phyloP scores from a whole-genome alignment of 129 eudicot genomes.

The Silybum marianum region DNA sequence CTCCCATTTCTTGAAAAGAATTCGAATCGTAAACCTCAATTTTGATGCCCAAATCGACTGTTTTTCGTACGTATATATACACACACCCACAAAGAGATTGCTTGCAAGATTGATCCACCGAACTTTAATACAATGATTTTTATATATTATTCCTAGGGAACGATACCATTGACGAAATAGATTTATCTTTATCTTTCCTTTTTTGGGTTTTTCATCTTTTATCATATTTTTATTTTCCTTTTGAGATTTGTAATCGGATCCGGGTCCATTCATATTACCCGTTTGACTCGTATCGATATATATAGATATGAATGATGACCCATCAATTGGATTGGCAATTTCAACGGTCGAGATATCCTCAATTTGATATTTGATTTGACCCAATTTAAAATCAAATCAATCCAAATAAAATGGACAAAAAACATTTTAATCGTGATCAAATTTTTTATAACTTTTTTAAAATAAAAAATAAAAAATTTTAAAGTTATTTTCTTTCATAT shows the following conservation, averaged over 20 bases:
- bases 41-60: constrained; percentile 9
- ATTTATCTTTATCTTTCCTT: constrained; percentile 30
- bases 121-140: background rate
- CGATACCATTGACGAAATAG: background rate
- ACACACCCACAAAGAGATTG: constrained; percentile 6
- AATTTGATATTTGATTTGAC: too few species aligned
- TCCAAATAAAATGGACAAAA: too few species aligned
- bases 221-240: background rate
- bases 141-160: constrained; percentile 34
- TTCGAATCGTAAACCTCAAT: background rate
- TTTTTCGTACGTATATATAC: background rate
- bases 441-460: too few species aligned
- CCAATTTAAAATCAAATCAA: too few species aligned
- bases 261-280: background rate
- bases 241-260: background rate
- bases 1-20: constrained; percentile 25
- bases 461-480: too few species aligned
- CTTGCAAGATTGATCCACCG: constrained; percentile 38
- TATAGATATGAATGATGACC: background rate
- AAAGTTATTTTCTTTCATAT: too few species aligned
- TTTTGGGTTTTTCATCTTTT: constrained; percentile 9
- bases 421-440: too few species aligned
- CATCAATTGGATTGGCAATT: background rate
- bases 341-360: too few species aligned
- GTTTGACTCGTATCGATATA: background rate